Base-by-base conservation (phyloP, 2,329 filamentous ascomycete species). In the Cordyceps javanica region DNA sequence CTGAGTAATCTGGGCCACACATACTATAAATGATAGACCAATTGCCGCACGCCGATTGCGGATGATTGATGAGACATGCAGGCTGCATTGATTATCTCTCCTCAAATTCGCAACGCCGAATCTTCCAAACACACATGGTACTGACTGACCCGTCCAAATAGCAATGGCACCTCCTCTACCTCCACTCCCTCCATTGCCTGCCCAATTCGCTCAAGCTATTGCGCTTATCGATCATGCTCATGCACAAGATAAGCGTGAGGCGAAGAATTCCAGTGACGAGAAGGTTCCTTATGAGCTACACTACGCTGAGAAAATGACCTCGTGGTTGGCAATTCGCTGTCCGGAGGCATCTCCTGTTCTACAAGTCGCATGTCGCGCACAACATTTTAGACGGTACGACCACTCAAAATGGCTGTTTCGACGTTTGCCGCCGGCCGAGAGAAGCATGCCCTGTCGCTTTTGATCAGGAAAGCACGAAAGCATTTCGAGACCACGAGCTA, bases 291-390 rank as follows among this genome's bases (percentile, higher is more conserved):
- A 90, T 72, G 91, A 95, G 72, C 83, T 93, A 1, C 85, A 91
- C 74, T 95, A 95, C 69, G 89, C 90, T 7, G 79, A 80, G 52
- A 85, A 90, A 71, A 92, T 92, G 87, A 90, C 87, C 52, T 73
- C 76, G 32, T 94, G 89, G 79, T 85, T 96, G 32, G 68, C 76
- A 9, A 73, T 79, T 16, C 82, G 85, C 61, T 72, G 73, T 9
- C 84, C 89, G 0, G 64, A 76, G 28, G 85, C 90, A 1, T 84
- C 87, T 2, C 85, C 86, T 1, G 72, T 82, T 25, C 77, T 96
- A 55, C 83, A 83, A 61, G 78, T 94, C 48, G 91, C 91, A 19
- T 88, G 91, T 63, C 86, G 90, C 62, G 90, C 90, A 11, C 91
- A 95, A 70, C 91, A 96, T 71, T 89, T 95, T 66, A 82, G 86